phyloP scores from a whole-genome alignment of 1,284 basidiomycete genomes.

The Ustilago shanxiensis region DNA sequence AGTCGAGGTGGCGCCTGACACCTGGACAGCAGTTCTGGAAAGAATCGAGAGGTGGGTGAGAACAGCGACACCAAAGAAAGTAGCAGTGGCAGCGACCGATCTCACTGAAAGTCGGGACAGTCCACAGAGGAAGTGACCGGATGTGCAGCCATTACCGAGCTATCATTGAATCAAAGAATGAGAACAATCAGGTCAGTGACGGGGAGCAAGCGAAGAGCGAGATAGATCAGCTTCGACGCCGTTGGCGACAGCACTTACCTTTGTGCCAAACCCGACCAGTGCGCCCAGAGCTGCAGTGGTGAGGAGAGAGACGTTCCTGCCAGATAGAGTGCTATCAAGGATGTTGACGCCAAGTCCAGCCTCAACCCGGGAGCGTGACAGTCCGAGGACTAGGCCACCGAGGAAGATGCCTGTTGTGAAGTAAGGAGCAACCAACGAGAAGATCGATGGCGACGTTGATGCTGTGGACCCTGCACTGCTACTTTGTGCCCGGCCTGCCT shows the following conservation, averaged over 20 bases:
- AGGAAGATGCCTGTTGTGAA: slow-evolving; percentile 59
- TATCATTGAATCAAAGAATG: slow-evolving; percentile 4
- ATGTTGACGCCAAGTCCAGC: slow-evolving; percentile 45
- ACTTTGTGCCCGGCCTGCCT: background rate
- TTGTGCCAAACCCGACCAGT: slow-evolving; percentile 65
- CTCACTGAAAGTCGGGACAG: slow-evolving; percentile 63
- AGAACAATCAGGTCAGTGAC: background rate
- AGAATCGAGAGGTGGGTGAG: slow-evolving; percentile 47
- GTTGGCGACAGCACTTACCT: slow-evolving; percentile 40
- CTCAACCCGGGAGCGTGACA: slow-evolving; percentile 45
- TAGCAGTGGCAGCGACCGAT: slow-evolving; percentile 60
- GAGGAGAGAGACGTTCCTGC: slow-evolving; percentile 6
- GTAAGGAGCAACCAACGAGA: slow-evolving; percentile 32
- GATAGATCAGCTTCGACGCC: too few species aligned
- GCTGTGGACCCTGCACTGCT: slow-evolving; percentile 7
- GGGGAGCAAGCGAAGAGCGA: too few species aligned
- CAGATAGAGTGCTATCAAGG: slow-evolving; percentile 42
- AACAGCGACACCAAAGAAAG: slow-evolving; percentile 66
- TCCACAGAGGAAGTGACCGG: slow-evolving; percentile 68
- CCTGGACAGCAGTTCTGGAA: background rate
- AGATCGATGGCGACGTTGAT: slow-evolving; percentile 20
- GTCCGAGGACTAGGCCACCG: slow-evolving; percentile 54
- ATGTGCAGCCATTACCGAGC: slow-evolving; percentile 67
- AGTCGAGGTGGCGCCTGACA: background rate
- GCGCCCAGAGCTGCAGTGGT: slow-evolving; percentile 36